These are phyloP conservation scores for Mollisiaceae sp. DNA, from an alignment of 2,329 filamentous ascomycete genomes.

Conservation along the genomic window DNA sequence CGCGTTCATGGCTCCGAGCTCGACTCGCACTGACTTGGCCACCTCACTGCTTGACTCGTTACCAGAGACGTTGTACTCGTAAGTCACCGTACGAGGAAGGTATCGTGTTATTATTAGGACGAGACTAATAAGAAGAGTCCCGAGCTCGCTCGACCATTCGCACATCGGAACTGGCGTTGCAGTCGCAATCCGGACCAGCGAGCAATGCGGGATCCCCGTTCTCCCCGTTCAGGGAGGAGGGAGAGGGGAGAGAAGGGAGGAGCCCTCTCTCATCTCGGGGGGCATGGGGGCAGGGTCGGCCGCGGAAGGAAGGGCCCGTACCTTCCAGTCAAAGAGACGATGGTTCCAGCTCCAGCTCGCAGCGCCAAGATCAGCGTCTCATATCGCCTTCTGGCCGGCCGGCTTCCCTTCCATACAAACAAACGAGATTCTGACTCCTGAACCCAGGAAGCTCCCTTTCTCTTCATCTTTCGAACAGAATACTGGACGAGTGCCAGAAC, in stretches of 20 bases:
- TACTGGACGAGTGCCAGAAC: conserved; percentile 1
- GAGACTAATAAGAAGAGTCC: not conserved
- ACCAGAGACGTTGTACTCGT: not conserved
- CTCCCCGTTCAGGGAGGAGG: not conserved
- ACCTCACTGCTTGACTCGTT: conserved; percentile 1
- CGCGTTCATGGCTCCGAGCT: conserved; percentile 7
- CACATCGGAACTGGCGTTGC: not conserved
- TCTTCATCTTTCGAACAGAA: not conserved
- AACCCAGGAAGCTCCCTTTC: not conserved
- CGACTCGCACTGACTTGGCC: not conserved
- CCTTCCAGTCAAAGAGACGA: not conserved
- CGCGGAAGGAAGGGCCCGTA: conserved; percentile 3
- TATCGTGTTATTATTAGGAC: not conserved
- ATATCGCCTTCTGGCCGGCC: not conserved
- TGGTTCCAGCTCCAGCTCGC: too few species aligned
- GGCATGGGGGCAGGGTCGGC: conserved; percentile 1
- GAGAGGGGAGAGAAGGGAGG: not conserved
- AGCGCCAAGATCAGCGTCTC: not conserved
- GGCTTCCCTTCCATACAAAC: not conserved
- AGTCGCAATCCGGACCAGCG: not conserved
- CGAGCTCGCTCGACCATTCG: not conserved
- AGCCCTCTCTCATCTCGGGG: not conserved
- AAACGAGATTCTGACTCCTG: conserved; percentile 1
- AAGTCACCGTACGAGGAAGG: not conserved
- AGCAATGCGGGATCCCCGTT: not conserved